phyloP scores from a whole-genome alignment of 495 filamentous ascomycete species.

The Saxophila tyrrhenica region DNA sequence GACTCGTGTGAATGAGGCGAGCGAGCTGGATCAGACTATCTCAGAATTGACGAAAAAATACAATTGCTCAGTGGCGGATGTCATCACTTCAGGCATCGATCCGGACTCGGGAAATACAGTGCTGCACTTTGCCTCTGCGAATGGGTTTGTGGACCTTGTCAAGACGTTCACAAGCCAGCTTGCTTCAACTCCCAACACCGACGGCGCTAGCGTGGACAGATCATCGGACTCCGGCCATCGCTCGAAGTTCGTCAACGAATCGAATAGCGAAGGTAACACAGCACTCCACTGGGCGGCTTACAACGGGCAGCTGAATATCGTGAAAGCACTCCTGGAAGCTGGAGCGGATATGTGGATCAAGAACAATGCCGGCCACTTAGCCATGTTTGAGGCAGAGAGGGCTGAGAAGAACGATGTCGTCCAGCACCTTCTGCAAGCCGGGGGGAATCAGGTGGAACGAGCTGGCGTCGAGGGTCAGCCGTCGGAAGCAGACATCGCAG shows the following conservation, averaged over 20 bases:
- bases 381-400: constrained; percentile 73
- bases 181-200: constrained; percentile 1
- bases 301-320: constrained; percentile 70
- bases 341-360: constrained; percentile 62
- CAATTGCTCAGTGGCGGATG: constrained; percentile 36
- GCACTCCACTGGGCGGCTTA: constrained; percentile 84
- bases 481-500: not conserved
- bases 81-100: constrained; percentile 58
- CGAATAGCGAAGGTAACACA: constrained; percentile 76
- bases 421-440: constrained; percentile 49
- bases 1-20: constrained; percentile 61
- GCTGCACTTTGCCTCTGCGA: constrained; percentile 81
- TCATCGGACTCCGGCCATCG: constrained; percentile 4
- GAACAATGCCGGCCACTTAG: constrained; percentile 76
- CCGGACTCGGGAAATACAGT: constrained; percentile 57
- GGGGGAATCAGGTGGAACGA: constrained; percentile 25
- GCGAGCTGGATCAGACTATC: constrained; percentile 53
- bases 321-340: constrained; percentile 60
- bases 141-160: constrained; percentile 40
- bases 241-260: constrained; percentile 44
- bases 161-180: constrained; percentile 6
- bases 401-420: constrained; percentile 57
- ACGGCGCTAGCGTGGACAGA: constrained; percentile 10
- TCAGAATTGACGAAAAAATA: constrained; percentile 46
- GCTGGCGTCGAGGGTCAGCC: not conserved